phyloP scores from a whole-genome alignment of 225 moss, liverwort and hornwort genomes.

The Thuidium tamariscinum region DNA sequence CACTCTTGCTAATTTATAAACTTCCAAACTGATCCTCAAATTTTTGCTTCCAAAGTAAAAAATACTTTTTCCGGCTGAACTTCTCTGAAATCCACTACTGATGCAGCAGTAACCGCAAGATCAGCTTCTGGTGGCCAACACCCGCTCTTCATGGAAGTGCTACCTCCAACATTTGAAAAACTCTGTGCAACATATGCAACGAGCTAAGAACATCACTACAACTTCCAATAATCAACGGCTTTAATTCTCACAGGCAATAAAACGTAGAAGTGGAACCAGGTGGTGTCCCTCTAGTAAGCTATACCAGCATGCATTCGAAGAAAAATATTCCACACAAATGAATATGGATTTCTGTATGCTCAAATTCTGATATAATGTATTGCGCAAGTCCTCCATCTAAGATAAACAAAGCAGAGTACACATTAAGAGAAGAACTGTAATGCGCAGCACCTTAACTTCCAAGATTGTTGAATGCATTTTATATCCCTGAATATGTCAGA shows the following conservation, averaged over 20 bases:
- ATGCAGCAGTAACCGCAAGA: background rate
- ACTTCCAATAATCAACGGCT: background rate
- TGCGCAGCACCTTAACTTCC: background rate
- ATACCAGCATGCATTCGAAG: background rate
- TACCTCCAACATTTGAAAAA: background rate
- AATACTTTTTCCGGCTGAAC: too few relatives aligned
- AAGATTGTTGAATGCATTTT: background rate
- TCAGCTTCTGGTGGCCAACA: background rate
- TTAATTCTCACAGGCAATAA: background rate
- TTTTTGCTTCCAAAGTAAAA: background rate
- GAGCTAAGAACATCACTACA: background rate
- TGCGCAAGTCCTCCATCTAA: background rate
- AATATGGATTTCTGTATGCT: background rate
- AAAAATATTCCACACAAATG: background rate
- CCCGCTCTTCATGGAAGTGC: background rate
- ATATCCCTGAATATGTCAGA: background rate
- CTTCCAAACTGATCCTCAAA: background rate
- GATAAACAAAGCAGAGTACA: background rate
- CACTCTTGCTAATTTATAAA: background rate
- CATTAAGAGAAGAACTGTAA: background rate
- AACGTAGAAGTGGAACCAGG: background rate
- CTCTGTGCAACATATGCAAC: background rate
- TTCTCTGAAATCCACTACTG: background rate
- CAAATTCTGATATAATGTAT: background rate
- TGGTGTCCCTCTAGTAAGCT: background rate